Conservation (phyloP, 805 yeast genomes). For the Trichomonascus vanleenenianus region DNA sequence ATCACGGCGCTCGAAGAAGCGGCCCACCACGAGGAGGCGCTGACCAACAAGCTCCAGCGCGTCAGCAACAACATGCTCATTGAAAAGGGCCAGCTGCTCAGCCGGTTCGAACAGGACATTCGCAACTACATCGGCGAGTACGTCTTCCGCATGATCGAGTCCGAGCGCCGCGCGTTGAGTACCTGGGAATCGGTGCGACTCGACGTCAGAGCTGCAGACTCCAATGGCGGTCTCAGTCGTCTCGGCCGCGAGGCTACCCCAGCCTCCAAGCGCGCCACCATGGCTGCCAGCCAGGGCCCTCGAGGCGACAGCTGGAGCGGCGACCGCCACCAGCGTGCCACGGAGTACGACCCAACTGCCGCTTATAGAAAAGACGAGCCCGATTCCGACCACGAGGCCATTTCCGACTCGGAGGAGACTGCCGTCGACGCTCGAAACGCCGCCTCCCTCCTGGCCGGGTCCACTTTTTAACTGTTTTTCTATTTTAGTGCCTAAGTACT, state of each 20-base stretch:
- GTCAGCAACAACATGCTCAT: conserved; percentile 78
- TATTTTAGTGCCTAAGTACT: too few species aligned
- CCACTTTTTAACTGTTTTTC: conserved; percentile 53
- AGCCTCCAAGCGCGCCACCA: conserved; percentile 18
- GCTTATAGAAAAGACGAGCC: not conserved
- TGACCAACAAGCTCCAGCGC: conserved; percentile 70
- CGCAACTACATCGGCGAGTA: conserved; percentile 47
- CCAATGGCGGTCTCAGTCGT: conserved; percentile 72
- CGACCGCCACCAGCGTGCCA: conserved; percentile 31
- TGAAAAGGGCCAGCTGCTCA: conserved; percentile 56
- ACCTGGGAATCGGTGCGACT: conserved; percentile 63
- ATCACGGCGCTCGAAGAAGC: conserved; percentile 72
- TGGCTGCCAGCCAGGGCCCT: conserved; percentile 38
- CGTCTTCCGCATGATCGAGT: conserved; percentile 68
- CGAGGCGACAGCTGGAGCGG: conserved; percentile 57
- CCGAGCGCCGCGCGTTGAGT: conserved; percentile 72
- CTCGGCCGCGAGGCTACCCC: conserved; percentile 66
- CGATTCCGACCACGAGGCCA: conserved; percentile 7
- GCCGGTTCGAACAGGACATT: conserved; percentile 50
- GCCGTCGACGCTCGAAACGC: conserved; percentile 76
- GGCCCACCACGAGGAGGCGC: conserved; percentile 62
- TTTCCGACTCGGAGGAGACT: conserved; percentile 23
- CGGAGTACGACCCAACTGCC: conserved; percentile 5
- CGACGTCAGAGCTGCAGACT: conserved; percentile 69
- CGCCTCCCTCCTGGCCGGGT: conserved; percentile 69